Evolutionary conservation across 768 basidiomycete species (phyloP).

Genomic region (Trametes gibbosa): DNA sequence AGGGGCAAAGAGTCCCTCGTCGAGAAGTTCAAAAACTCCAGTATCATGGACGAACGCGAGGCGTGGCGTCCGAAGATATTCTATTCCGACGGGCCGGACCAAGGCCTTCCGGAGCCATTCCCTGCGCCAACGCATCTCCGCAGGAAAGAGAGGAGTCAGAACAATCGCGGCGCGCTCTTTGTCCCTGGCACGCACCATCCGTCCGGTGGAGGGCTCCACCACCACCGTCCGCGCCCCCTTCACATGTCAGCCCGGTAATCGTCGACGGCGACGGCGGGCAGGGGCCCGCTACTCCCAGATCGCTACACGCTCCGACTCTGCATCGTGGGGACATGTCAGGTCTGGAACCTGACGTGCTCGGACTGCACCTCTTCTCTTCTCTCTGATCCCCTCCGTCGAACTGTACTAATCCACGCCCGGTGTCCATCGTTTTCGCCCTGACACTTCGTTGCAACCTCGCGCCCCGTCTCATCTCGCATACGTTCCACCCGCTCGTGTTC

Average conservation of each 20-base stretch:
- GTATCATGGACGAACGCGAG: constrained; percentile 85
- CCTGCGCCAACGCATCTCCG: constrained; percentile 78
- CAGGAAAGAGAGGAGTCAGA: constrained; percentile 79
- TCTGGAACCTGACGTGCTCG: neutral
- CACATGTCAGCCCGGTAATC: constrained; percentile 7
- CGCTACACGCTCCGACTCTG: too few relatives aligned
- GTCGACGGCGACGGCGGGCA: too few relatives aligned
- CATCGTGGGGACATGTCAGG: neutral
- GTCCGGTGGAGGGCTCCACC: constrained; percentile 14
- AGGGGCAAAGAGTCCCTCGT: constrained; percentile 89
- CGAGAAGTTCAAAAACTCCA: constrained; percentile 89
- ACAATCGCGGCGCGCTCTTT: constrained; percentile 72
- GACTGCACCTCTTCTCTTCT: neutral
- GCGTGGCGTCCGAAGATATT: constrained; percentile 85
- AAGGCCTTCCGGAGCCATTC: constrained; percentile 78
- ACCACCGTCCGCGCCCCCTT: constrained; percentile 17
- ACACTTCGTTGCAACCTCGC: neutral
- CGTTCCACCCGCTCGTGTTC: too few relatives aligned
- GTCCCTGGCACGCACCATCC: constrained; percentile 33
- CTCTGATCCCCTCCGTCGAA: neutral
- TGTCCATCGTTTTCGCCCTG: neutral
- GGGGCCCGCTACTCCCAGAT: too few relatives aligned
- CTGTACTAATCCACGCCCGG: neutral
- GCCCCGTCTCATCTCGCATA: neutral
- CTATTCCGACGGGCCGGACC: constrained; percentile 68